Evolutionary conservation across 1,284 basidiomycete genomes (phyloP).

Genomic region (Puccinia novopanici): DNA sequence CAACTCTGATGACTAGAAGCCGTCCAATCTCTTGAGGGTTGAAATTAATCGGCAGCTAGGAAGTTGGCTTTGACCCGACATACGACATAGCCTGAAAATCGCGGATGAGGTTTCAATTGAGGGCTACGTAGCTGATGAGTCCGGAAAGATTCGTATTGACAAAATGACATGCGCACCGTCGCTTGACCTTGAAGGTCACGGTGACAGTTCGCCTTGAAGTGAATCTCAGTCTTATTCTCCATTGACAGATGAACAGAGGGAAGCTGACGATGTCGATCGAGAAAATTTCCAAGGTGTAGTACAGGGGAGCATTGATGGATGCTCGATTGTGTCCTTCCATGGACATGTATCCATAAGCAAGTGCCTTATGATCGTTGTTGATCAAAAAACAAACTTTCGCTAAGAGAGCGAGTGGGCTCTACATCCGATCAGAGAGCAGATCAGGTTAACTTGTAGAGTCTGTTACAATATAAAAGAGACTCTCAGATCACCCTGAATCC

Average conservation of each 20-base stretch:
- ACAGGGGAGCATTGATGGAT: background rate
- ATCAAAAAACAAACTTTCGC: background rate
- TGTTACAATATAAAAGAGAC: constrained; percentile 11
- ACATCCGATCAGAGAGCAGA: background rate
- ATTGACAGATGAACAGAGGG: background rate
- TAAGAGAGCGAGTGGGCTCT: background rate
- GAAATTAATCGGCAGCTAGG: constrained; percentile 4
- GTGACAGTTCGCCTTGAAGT: background rate
- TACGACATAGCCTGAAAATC: background rate
- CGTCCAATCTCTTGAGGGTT: background rate
- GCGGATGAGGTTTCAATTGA: background rate
- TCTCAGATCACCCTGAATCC: no score
- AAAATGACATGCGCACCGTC: background rate
- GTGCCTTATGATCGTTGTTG: background rate
- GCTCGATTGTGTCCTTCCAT: background rate
- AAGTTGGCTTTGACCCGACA: background rate
- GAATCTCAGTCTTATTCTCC: background rate
- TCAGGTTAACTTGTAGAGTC: background rate
- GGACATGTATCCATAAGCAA: background rate
- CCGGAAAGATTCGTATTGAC: background rate
- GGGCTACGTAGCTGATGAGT: background rate
- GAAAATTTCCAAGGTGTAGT: background rate
- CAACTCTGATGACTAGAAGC: background rate
- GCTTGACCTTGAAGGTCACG: background rate
- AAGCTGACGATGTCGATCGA: background rate